Evolutionary conservation across 2,329 filamentous ascomycete genomes (phyloP).

Genomic region (Cadophora luteo-olivacea): DNA sequence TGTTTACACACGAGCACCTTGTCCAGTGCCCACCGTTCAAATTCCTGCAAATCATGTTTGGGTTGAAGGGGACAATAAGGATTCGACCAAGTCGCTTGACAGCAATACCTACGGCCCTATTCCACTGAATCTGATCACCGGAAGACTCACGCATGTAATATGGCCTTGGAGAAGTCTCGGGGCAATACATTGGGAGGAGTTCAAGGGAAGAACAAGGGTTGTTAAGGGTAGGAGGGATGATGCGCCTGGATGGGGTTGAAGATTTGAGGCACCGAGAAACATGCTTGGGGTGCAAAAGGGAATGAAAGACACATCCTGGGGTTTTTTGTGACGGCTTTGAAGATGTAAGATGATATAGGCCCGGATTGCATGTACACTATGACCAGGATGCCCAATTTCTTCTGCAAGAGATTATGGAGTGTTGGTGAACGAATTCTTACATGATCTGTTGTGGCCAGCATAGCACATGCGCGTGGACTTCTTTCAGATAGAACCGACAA

Average conservation of each 20-base stretch:
- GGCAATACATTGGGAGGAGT: conserved; percentile 63
- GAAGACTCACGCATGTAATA: conserved; percentile 74
- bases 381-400: background rate
- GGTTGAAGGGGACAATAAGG: conserved; percentile 82
- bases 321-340: background rate
- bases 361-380: background rate
- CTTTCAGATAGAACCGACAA: background rate
- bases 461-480: background rate
- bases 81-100: conserved; percentile 73
- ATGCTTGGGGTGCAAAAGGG: background rate
- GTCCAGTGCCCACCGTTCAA: conserved; percentile 60
- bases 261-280: conserved; percentile 17
- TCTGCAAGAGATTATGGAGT: background rate
- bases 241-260: conserved; percentile 32
- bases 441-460: background rate
- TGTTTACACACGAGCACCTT: conserved; percentile 69
- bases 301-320: background rate
- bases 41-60: conserved; percentile 89
- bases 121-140: conserved; percentile 75
- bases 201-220: conserved; percentile 49
- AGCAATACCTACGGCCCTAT: conserved; percentile 92
- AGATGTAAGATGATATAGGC: background rate
- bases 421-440: background rate
- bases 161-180: conserved; percentile 70
- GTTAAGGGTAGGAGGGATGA: conserved; percentile 42